A percentile compares a stretch with the other conserved stretches of the same genome.
Evolutionary conservation across 768 basidiomycete genomes (phyloP).

Genomic region (Dictyophora rubrovolvata): DNA sequence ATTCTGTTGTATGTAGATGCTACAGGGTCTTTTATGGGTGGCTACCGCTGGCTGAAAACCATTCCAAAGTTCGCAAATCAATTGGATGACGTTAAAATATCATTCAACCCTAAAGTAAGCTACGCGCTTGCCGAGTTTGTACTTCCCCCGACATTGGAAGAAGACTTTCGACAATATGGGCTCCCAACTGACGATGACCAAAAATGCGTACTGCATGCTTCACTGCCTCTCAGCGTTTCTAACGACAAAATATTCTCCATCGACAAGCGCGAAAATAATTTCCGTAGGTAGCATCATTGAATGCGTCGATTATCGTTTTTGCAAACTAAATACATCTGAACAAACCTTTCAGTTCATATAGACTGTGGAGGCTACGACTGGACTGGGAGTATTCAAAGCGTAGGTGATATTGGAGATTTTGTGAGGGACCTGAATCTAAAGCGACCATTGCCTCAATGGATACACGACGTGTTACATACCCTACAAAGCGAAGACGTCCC

Average conservation of each 20-base stretch:
- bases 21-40: constrained; percentile 21
- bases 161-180: background rate
- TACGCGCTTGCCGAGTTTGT: background rate
- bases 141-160: background rate
- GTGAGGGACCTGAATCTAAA: background rate
- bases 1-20: constrained; percentile 18
- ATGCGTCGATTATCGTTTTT: too few species aligned
- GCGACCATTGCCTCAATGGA: background rate
- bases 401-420: background rate
- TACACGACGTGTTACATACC: background rate
- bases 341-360: background rate
- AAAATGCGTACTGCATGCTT: background rate
- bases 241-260: background rate
- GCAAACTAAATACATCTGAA: too few species aligned
- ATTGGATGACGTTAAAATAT: background rate
- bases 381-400: background rate
- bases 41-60: constrained; percentile 18
- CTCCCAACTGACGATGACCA: background rate
- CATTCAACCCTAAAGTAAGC: constrained; percentile 4
- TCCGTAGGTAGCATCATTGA: background rate
- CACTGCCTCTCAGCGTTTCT: background rate
- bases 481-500: background rate
- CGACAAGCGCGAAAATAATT: background rate
- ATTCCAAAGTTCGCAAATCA: background rate
- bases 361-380: background rate